phyloP scores from a whole-genome alignment of 169 alveolate species.

The Babesia bovis region DNA sequence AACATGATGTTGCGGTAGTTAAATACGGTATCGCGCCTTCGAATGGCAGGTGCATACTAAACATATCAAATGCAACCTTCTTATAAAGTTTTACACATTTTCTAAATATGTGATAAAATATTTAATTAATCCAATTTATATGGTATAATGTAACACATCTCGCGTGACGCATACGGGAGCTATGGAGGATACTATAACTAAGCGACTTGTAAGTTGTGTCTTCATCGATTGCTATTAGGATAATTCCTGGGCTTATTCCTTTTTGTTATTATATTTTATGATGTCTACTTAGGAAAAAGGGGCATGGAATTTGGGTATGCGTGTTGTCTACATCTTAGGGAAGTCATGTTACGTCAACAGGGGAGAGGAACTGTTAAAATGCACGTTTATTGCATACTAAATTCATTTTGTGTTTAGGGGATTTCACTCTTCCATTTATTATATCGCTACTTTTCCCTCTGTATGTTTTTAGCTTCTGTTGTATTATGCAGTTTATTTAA shows the following conservation, averaged over 20 bases:
- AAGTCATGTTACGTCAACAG: slow-evolving; percentile 19
- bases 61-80: not conserved
- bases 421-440: slow-evolving; percentile 51
- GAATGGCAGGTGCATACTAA: not conserved
- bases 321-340: slow-evolving; percentile 23
- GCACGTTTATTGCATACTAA: slow-evolving; percentile 6
- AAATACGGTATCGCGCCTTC: not conserved
- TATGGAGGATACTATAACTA: slow-evolving; percentile 6
- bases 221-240: too few relatives aligned
- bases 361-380: slow-evolving; percentile 33
- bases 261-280: not conserved
- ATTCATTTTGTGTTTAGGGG: slow-evolving; percentile 37
- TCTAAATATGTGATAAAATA: not conserved
- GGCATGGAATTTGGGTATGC: not conserved
- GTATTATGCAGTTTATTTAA: not conserved
- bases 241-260: too few relatives aligned
- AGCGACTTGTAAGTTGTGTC: slow-evolving; percentile 18
- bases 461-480: slow-evolving; percentile 21
- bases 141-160: not conserved
- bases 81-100: not conserved
- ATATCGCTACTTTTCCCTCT: slow-evolving; percentile 48
- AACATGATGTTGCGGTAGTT: not conserved
- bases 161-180: slow-evolving; percentile 10
- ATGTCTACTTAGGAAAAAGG: slow-evolving; percentile 23
- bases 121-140: not conserved